A percentile compares a stretch with the other conserved stretches of the same genome.
phyloP scores from a whole-genome alignment of 2,329 filamentous ascomycete genomes.

The Pseudonectria buxi region DNA sequence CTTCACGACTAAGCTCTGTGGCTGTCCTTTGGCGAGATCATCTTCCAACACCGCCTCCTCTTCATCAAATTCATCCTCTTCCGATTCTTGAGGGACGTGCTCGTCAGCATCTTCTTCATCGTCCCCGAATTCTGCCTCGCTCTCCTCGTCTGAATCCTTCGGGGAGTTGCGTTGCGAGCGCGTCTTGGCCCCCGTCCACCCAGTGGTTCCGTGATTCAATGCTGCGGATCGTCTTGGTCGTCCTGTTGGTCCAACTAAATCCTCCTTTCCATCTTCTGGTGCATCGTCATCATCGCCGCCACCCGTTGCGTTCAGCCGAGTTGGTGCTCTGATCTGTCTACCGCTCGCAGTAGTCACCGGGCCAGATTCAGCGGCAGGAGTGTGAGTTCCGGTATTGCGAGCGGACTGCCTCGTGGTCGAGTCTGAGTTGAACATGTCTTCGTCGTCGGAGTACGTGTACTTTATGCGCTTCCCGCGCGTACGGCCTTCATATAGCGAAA shows the following conservation, averaged over 20 bases:
- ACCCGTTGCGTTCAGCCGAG: constrained; percentile 57
- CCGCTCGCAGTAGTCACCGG: constrained; percentile 74
- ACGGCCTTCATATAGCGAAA: constrained; percentile 91
- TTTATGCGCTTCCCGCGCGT: constrained; percentile 94
- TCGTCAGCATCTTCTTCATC: constrained; percentile 66
- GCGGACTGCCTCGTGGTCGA: constrained; percentile 61
- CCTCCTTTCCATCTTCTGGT: constrained; percentile 33
- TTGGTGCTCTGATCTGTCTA: constrained; percentile 68
- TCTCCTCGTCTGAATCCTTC: constrained; percentile 59
- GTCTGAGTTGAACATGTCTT: constrained; percentile 63
- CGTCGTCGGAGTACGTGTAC: constrained; percentile 92
- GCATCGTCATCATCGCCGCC: constrained; percentile 43
- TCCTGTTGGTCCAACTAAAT: constrained; percentile 37
- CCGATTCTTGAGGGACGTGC: constrained; percentile 54
- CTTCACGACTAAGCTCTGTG: constrained; percentile 66
- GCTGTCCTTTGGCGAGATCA: constrained; percentile 37
- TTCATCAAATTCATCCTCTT: constrained; percentile 53
- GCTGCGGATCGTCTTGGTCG: constrained; percentile 46
- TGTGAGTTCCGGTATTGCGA: constrained; percentile 67
- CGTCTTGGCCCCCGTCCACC: constrained; percentile 31
- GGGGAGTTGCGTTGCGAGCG: constrained; percentile 35
- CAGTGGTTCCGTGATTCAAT: constrained; percentile 42
- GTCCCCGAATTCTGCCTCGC: constrained; percentile 68
- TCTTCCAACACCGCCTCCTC: constrained; percentile 50
- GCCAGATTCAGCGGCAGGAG: constrained; percentile 61